Evolutionary conservation across 1,139 yeast genomes (phyloP).

Genomic region (Kodamaea derodonti): DNA sequence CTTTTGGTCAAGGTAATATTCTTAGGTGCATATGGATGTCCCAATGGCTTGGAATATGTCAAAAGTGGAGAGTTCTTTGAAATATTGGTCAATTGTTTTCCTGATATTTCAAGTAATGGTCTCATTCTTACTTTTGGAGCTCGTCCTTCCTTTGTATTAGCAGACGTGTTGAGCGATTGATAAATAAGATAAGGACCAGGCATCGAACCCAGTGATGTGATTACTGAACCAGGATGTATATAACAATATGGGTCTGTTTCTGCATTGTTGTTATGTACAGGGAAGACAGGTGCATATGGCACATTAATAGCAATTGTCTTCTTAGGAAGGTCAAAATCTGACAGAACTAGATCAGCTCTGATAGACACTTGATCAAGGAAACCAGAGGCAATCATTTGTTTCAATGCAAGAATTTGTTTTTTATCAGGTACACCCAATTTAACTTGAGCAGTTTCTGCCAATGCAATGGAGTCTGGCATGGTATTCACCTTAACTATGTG

Average conservation of each 20-base stretch:
- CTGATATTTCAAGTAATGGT: conserved; percentile 71
- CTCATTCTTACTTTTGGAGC: conserved; percentile 60
- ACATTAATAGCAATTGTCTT: conserved; percentile 57
- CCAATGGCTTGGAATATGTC: conserved; percentile 86
- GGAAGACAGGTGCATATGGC: conserved; percentile 72
- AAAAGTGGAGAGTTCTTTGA: conserved; percentile 70
- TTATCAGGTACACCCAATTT: conserved; percentile 68
- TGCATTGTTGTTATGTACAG: conserved; percentile 37
- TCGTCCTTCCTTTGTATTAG: conserved; percentile 33
- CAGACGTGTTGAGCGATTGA: conserved; percentile 52
- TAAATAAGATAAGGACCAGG: conserved; percentile 79
- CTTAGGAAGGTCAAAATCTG: conserved; percentile 57
- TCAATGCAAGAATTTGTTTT: conserved; percentile 69
- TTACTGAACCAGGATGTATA: conserved; percentile 74
- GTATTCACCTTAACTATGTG: conserved; percentile 68
- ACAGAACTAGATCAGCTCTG: conserved; percentile 71
- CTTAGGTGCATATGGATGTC: conserved; percentile 85
- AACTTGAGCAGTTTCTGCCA: conserved; percentile 12
- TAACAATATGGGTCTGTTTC: conserved; percentile 56
- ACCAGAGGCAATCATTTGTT: conserved; percentile 92
- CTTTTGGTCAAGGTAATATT: conserved; percentile 58
- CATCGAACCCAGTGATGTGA: conserved; percentile 48
- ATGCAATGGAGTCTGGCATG: conserved; percentile 54
- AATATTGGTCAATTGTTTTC: conserved; percentile 72
- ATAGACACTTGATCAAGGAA: conserved; percentile 88